phyloP scores from a whole-genome alignment of 768 basidiomycete species.

The Leccinum rimulosum region DNA sequence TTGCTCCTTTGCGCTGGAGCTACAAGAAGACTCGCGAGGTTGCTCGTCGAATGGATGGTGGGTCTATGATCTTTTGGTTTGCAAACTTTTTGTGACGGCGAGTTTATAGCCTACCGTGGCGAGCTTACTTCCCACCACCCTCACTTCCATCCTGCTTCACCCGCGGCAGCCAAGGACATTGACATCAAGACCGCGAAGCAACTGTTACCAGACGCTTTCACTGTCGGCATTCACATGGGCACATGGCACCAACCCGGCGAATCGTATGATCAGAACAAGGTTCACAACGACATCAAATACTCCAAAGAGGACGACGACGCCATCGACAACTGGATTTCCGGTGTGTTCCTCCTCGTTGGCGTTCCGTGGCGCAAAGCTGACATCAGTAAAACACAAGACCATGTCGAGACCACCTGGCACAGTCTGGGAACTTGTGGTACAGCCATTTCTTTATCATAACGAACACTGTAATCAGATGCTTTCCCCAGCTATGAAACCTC shows the following conservation, averaged over 20 bases:
- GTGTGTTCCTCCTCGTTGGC: neutral
- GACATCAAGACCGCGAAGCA: slow-evolving; percentile 67
- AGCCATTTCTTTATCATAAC: neutral
- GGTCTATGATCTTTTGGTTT: slow-evolving; percentile 2
- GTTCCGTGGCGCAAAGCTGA: neutral
- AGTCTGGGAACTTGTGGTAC: slow-evolving; percentile 49
- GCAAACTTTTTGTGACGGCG: neutral
- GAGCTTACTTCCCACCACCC: slow-evolving; percentile 73
- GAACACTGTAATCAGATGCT: neutral
- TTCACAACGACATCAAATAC: slow-evolving; percentile 66
- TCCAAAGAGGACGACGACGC: slow-evolving; percentile 65
- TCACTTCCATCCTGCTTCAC: slow-evolving; percentile 68
- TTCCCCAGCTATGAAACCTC: slow-evolving; percentile 55
- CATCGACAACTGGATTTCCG: slow-evolving; percentile 68
- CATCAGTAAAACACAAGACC: slow-evolving; percentile 32
- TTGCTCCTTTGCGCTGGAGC: slow-evolving; percentile 72
- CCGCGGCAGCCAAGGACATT: slow-evolving; percentile 58
- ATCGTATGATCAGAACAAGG: slow-evolving; percentile 49
- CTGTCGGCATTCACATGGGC: slow-evolving; percentile 73
- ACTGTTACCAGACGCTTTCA: slow-evolving; percentile 56
- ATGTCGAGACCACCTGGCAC: slow-evolving; percentile 80
- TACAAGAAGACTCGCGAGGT: slow-evolving; percentile 76
- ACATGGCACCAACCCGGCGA: slow-evolving; percentile 61
- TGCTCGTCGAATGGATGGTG: slow-evolving; percentile 69
- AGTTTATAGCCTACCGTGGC: slow-evolving; percentile 57